Base-by-base conservation (phyloP, 257 asterid species). In the Leptodermis oblonga region DNA sequence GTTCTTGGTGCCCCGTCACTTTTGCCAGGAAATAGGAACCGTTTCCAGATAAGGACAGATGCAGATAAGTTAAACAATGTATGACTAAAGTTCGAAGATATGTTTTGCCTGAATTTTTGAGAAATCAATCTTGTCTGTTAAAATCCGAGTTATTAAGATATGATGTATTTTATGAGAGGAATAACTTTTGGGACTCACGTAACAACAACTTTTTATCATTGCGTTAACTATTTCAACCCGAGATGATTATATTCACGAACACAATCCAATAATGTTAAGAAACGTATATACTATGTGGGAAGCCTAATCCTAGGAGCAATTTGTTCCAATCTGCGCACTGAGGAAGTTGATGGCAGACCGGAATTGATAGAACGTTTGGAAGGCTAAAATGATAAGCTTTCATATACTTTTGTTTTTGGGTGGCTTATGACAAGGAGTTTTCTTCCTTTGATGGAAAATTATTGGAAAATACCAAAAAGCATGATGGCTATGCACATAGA, bases 291-390 rank as follows among this genome's bases (percentile, higher is more conserved):
- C n/a, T 42, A 23, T 8, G 58, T 65, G 70, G 64, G 33, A 65
- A 65, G 28, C 70, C 20, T 65, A 65, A 52, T 22, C 52, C 28
- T 39, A 11, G 22, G 1, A 30, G 5, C 5, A 4, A 22, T 39
- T 62, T 53, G 3, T 68, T 68, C 70, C 61, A 31, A 49, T n/a
- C 51, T 68, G 1, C 9, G 37, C 62, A 61, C 66, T 62, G n/a
- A 39, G 48, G 13, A 43, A 37, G 66, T 66, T 62, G 43, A 71
- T 79, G 83, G 74, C 77, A 37, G 83, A 79, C 74, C 54, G 31
- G 48, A 71, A 26, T 43, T 65, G 62, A 77, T 30, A 36, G n/a
- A n/a, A n/a, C n/a, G n/a, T n/a, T n/a, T n/a, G 43, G 25, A 18
- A 49, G 22, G 55, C 3, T 49, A 15, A 56, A 12, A 30, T 28